phyloP scores from a whole-genome alignment of 768 basidiomycete genomes.

The Auricularia heimuer region DNA sequence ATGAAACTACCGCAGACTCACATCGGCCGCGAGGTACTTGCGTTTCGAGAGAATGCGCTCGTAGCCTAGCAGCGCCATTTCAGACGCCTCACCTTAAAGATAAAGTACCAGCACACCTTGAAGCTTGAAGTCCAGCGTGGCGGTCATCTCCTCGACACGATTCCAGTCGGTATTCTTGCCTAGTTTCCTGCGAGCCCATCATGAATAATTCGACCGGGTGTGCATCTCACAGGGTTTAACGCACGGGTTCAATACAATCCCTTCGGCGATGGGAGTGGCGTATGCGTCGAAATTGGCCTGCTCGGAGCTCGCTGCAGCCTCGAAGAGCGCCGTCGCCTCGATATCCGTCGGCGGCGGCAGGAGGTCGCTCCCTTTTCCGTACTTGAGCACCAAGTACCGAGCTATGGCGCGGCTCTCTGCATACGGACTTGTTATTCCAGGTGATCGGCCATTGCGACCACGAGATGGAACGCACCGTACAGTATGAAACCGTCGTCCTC shows the following conservation, averaged over 20 bases:
- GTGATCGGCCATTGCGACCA: no score
- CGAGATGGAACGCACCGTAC: conserved; percentile 23
- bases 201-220: no score
- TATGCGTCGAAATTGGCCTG: conserved; percentile 40
- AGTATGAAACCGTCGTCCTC: conserved; percentile 53
- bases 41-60: conserved; percentile 47
- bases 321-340: conserved; percentile 34
- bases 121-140: conserved; percentile 29
- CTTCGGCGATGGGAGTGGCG: conserved; percentile 31
- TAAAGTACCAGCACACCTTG: conserved; percentile 19
- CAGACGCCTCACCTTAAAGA: neutral
- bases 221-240: neutral
- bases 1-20: conserved; percentile 7
- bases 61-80: conserved; percentile 20
- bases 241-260: conserved; percentile 21
- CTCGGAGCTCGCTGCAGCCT: conserved; percentile 44
- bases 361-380: conserved; percentile 34
- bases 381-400: conserved; percentile 49
- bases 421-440: no score
- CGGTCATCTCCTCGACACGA: conserved; percentile 6
- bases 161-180: conserved; percentile 1
- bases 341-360: conserved; percentile 32
- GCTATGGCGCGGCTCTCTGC: conserved; percentile 45
- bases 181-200: no score
- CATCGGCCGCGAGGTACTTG: conserved; percentile 38